Conservation (phyloP, 2,329 filamentous ascomycete genomes). For the Blumeriella jaapii region DNA sequence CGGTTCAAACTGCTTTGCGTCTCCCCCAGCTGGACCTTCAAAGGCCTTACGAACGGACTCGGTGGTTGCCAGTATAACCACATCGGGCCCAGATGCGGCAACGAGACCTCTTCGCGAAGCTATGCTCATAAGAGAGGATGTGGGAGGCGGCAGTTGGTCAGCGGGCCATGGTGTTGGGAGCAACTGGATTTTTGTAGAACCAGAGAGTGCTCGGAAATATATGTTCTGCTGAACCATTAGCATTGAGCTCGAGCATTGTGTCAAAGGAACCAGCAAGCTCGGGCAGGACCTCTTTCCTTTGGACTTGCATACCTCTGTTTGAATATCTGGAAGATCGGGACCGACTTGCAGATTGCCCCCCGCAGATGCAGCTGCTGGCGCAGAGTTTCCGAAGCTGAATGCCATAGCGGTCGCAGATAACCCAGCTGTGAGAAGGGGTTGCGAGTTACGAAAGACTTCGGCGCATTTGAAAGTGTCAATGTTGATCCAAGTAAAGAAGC, state of each 20-base stretch:
- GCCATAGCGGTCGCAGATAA: slow-evolving; percentile 43
- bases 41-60: slow-evolving; percentile 70
- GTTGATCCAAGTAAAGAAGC: no score
- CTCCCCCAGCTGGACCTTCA: slow-evolving; percentile 43
- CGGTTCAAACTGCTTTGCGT: slow-evolving; percentile 59
- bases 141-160: slow-evolving; percentile 53
- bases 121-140: slow-evolving; percentile 73
- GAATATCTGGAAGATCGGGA: slow-evolving; percentile 62
- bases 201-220: slow-evolving; percentile 69
- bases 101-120: slow-evolving; percentile 71
- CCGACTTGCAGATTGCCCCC: slow-evolving; percentile 38
- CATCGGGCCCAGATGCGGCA: slow-evolving; percentile 77
- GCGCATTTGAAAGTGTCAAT: slow-evolving; percentile 20
- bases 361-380: slow-evolving; percentile 30
- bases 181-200: slow-evolving; percentile 70
- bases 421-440: slow-evolving; percentile 27
- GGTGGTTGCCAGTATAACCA: slow-evolving; percentile 64
- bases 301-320: slow-evolving; percentile 56
- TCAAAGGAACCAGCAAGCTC: not conserved
- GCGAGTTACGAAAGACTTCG: slow-evolving; percentile 23
- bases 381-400: slow-evolving; percentile 46
- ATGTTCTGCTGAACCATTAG: slow-evolving; percentile 41
- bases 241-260: not conserved
- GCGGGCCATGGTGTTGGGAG: slow-evolving; percentile 67
- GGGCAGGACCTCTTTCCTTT: not conserved